phyloP scores from a whole-genome alignment of 306 rosid species.

The Styphnolobium japonicum region DNA sequence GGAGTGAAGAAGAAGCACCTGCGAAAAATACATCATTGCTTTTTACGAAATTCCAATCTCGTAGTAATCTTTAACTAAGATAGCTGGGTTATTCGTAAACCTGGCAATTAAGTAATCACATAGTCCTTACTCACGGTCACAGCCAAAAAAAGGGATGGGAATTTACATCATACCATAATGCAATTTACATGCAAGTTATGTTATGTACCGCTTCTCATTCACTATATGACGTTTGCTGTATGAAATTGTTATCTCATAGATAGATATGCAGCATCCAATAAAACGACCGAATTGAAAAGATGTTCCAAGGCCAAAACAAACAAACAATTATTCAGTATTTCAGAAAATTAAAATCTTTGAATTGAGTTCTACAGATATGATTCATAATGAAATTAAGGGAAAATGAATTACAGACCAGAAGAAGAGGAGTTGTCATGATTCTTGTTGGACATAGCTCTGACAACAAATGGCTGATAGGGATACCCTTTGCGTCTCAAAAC shows the following conservation, averaged over 20 bases:
- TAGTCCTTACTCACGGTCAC: background rate
- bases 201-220: background rate
- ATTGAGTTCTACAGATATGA: too few relatives aligned
- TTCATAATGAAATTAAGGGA: background rate
- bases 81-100: background rate
- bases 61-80: background rate
- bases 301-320: background rate
- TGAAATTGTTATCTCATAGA: background rate
- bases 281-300: background rate
- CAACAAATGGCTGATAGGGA: slow-evolving; percentile 35
- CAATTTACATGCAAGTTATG: background rate
- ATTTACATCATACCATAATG: background rate
- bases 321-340: background rate
- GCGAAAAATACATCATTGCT: background rate
- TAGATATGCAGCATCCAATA: background rate
- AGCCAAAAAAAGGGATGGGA: too few relatives aligned
- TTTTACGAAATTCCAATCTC: background rate
- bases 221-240: background rate
- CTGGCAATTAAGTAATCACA: background rate
- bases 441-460: slow-evolving; percentile 68
- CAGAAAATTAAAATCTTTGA: background rate
- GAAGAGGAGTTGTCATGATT: slow-evolving; percentile 59
- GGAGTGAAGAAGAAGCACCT: background rate
- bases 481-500: slow-evolving; percentile 40
- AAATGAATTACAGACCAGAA: slow-evolving; percentile 37